Percentiles rank a stretch among this genome's conserved stretches.
Evolutionary conservation across 176 grass and related monocot species (phyloP).

Genomic region (Aegilops longissima): DNA sequence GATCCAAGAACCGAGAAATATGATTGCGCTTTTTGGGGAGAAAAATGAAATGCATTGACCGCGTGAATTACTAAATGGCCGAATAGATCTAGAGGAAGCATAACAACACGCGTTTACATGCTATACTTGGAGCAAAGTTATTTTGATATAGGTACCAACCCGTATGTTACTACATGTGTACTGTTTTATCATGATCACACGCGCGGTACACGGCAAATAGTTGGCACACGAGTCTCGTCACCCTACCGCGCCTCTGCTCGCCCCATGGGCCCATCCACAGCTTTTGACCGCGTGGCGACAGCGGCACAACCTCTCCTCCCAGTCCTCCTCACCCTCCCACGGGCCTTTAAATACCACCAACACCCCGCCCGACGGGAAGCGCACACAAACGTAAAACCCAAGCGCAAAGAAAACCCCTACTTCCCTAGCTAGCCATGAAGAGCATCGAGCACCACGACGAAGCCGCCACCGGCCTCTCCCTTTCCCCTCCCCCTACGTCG

Average conservation of each 20-base stretch:
- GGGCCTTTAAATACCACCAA: slow-evolving; percentile 44
- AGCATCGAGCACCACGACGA: neutral
- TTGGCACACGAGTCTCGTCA: neutral
- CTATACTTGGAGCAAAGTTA: neutral
- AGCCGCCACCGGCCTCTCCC: neutral
- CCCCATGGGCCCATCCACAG: neutral
- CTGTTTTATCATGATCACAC: neutral
- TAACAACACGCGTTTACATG: neutral
- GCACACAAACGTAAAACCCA: slow-evolving; percentile 15
- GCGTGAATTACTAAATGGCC: too few relatives aligned
- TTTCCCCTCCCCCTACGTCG: neutral
- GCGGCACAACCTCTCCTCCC: neutral
- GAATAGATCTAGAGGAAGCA: neutral
- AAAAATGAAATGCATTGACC: neutral
- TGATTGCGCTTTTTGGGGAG: too few relatives aligned
- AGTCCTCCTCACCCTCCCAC: neutral
- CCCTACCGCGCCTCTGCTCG: neutral
- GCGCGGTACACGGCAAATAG: neutral
- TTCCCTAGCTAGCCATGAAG: slow-evolving; percentile 29
- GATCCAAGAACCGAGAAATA: too few relatives aligned
- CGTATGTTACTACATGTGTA: neutral
- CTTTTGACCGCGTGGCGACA: slow-evolving; percentile 29
- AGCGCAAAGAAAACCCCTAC: neutral
- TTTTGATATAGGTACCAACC: neutral
- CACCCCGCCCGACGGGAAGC: neutral